These are phyloP conservation scores for Decorospora gaudefroyi DNA, from an alignment of 2,329 filamentous ascomycete genomes.

Conservation along the genomic window DNA sequence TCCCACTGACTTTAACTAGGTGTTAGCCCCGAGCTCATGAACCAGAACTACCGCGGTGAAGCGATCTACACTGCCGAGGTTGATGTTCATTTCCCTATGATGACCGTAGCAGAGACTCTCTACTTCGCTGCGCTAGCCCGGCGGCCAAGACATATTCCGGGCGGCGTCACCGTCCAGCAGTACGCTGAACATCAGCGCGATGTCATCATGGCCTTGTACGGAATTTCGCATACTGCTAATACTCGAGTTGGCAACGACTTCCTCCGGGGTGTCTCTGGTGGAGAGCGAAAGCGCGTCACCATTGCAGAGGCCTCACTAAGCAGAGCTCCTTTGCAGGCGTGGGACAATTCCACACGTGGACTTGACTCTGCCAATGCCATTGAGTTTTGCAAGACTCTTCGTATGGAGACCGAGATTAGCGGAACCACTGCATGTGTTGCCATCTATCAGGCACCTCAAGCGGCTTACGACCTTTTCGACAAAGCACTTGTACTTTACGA, in stretches of 20 bases:
- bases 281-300: constrained; percentile 79
- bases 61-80: constrained; percentile 86
- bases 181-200: constrained; percentile 69
- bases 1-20: constrained; percentile 48
- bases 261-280: constrained; percentile 73
- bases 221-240: constrained; percentile 73
- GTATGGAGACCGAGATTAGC: constrained; percentile 69
- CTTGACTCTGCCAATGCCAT: constrained; percentile 76
- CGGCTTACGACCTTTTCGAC: constrained; percentile 71
- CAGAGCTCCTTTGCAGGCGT: constrained; percentile 66
- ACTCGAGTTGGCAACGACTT: constrained; percentile 76
- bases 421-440: constrained; percentile 69
- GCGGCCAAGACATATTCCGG: constrained; percentile 64
- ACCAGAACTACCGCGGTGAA: constrained; percentile 76
- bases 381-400: constrained; percentile 73
- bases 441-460: constrained; percentile 73
- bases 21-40: constrained; percentile 73
- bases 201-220: constrained; percentile 63
- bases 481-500: constrained; percentile 70
- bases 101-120: constrained; percentile 78
- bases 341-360: constrained; percentile 78
- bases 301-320: constrained; percentile 78
- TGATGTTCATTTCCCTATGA: constrained; percentile 77
- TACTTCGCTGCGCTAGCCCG: constrained; percentile 75
- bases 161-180: constrained; percentile 58